These are phyloP conservation scores for Mortierella sp. DNA, from an alignment of 371 early-diverging fungal genomes.

Conservation along the genomic window DNA sequence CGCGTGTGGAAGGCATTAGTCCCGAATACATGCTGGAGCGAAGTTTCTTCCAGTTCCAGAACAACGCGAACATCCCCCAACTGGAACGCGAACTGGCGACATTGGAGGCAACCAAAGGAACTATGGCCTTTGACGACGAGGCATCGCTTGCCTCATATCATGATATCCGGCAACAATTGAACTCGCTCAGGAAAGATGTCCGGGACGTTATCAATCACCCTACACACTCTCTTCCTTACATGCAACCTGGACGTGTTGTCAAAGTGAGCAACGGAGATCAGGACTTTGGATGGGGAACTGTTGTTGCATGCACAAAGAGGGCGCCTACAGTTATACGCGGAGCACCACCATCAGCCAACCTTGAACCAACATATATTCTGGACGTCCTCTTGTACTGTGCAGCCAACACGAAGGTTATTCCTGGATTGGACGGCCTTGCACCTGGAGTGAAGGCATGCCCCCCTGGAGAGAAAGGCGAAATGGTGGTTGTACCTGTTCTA, in stretches of 20 bases:
- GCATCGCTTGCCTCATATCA: constrained; percentile 78
- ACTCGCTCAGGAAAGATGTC: constrained; percentile 70
- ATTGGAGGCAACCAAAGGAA: constrained; percentile 66
- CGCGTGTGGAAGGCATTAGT: constrained; percentile 96
- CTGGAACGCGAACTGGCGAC: constrained; percentile 65
- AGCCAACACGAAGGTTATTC: constrained; percentile 62
- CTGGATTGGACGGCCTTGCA: constrained; percentile 67
- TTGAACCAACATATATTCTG: constrained; percentile 69
- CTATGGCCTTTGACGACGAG: constrained; percentile 76
- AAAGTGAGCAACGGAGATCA: constrained; percentile 70
- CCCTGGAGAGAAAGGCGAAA: constrained; percentile 65
- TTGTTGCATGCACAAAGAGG: constrained; percentile 71
- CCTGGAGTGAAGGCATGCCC: constrained; percentile 72
- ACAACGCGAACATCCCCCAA: constrained; percentile 83
- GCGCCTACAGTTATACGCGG: constrained; percentile 40
- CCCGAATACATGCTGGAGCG: constrained; percentile 96
- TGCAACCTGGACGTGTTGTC: constrained; percentile 91
- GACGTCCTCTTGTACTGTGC: constrained; percentile 88
- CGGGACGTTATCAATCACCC: constrained; percentile 88
- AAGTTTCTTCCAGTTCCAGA: constrained; percentile 98
- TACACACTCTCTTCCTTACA: constrained; percentile 79
- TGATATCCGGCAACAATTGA: constrained; percentile 80
- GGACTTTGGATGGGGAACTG: constrained; percentile 96
- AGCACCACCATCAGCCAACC: constrained; percentile 36
- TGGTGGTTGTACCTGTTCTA: constrained; percentile 85